These are phyloP conservation scores for Colletotrichum horii DNA, from an alignment of 2,329 filamentous ascomycete genomes.

Conservation along the genomic window DNA sequence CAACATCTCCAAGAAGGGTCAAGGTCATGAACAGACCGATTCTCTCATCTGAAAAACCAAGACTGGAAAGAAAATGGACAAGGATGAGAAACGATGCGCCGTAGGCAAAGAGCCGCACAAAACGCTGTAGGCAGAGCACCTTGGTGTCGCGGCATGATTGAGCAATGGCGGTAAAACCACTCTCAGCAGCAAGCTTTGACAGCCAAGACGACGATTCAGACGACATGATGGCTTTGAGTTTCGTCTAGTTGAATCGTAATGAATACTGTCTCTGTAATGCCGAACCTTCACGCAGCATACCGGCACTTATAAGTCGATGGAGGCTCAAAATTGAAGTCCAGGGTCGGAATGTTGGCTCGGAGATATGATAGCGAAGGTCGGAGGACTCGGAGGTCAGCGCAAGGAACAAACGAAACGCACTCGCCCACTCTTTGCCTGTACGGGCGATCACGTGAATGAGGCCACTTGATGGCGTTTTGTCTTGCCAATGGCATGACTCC, in stretches of 20 bases:
- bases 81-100: constrained; percentile 63
- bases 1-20: constrained; percentile 64
- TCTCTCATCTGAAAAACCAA: constrained; percentile 53
- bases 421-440: neutral
- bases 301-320: neutral
- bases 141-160: constrained; percentile 54
- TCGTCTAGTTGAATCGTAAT: neutral
- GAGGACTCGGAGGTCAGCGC: neutral
- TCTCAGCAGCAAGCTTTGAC: constrained; percentile 34
- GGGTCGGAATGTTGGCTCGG: neutral
- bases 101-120: constrained; percentile 68
- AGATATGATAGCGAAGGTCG: constrained; percentile 8
- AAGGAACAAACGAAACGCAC: neutral
- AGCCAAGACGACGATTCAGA: neutral
- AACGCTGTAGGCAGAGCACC: constrained; percentile 62
- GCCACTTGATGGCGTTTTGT: neutral
- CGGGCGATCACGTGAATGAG: neutral
- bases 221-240: neutral
- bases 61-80: constrained; percentile 57
- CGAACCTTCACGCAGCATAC: neutral
- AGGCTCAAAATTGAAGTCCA: neutral
- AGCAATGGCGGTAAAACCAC: constrained; percentile 50
- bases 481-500: neutral
- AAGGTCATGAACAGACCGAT: constrained; percentile 71
- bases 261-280: neutral